phyloP scores from a whole-genome alignment of 2,329 filamentous ascomycete species.

The Clonostachys solani region DNA sequence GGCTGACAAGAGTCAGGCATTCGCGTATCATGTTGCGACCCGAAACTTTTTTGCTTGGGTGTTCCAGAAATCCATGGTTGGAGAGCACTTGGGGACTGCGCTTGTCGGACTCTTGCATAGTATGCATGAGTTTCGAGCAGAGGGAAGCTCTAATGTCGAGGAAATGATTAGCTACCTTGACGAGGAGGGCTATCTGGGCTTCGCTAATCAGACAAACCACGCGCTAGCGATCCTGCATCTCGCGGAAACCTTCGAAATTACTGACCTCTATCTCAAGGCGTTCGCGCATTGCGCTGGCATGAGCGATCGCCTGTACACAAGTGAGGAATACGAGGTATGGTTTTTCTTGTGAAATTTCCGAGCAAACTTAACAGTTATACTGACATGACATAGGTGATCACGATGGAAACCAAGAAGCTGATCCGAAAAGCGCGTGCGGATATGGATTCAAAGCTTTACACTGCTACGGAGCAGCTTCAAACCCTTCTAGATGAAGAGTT shows the following conservation, averaged over 20 bases:
- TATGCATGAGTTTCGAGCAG: conserved; percentile 57
- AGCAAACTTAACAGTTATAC: conserved; percentile 9
- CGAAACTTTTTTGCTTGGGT: conserved; percentile 76
- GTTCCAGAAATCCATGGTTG: conserved; percentile 61
- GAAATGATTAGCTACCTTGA: conserved; percentile 65
- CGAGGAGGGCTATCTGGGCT: conserved; percentile 63
- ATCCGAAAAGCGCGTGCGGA: conserved; percentile 59
- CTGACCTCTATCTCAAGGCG: conserved; percentile 66
- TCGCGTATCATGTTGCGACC: conserved; percentile 62
- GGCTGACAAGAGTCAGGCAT: conserved; percentile 47
- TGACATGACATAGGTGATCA: conserved; percentile 32
- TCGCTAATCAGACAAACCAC: conserved; percentile 62
- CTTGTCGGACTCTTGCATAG: conserved; percentile 61
- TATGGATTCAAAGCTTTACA: conserved; percentile 58
- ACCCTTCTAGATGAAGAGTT: conserved; percentile 70
- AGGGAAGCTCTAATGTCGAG: conserved; percentile 45
- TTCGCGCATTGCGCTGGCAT: conserved; percentile 79
- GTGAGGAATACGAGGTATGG: conserved; percentile 58
- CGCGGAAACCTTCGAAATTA: conserved; percentile 60
- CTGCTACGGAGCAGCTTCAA: conserved; percentile 54
- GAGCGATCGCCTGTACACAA: conserved; percentile 54
- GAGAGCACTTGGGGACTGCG: conserved; percentile 58
- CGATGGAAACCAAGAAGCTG: conserved; percentile 54
- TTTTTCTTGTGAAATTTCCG: conserved; percentile 2
- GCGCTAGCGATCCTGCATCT: conserved; percentile 64